Percentiles rank a stretch among this genome's conserved stretches.
phyloP scores from a whole-genome alignment of 2,329 filamentous ascomycete species.

The Diaporthe helianthi region DNA sequence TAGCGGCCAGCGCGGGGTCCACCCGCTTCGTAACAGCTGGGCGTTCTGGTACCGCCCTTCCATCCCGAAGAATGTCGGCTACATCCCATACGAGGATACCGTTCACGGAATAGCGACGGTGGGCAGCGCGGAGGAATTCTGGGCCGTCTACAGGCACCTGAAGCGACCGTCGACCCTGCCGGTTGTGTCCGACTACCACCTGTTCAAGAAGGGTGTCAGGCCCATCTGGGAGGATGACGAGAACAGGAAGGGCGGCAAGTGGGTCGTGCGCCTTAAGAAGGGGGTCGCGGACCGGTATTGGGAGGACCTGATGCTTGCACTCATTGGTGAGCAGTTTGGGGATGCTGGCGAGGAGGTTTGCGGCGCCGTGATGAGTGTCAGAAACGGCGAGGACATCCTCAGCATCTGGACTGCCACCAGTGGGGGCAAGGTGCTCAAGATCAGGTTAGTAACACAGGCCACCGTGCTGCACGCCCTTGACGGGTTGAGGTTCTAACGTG shows the following conservation, averaged over 20 bases:
- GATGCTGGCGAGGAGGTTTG: slow-evolving; percentile 95
- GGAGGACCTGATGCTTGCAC: slow-evolving; percentile 90
- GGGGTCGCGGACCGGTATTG: slow-evolving; percentile 96
- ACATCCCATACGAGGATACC: slow-evolving; percentile 94
- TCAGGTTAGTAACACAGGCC: slow-evolving; percentile 69
- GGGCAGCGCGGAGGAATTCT: slow-evolving; percentile 87
- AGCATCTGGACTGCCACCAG: slow-evolving; percentile 98
- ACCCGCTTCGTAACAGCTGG: slow-evolving; percentile 85
- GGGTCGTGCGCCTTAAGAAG: slow-evolving; percentile 97
- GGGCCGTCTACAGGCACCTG: slow-evolving; percentile 85
- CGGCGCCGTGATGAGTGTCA: slow-evolving; percentile 90
- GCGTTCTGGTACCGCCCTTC: slow-evolving; percentile 97
- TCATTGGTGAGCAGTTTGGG: slow-evolving; percentile 92
- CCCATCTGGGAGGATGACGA: slow-evolving; percentile 99
- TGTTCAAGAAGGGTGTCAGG: slow-evolving; percentile 95
- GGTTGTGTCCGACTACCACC: slow-evolving; percentile 94
- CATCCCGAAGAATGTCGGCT: slow-evolving; percentile 90
- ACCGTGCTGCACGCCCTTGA: not conserved
- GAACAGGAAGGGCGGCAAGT: slow-evolving; percentile 96
- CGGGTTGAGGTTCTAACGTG: not conserved
- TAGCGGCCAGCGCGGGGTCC: slow-evolving; percentile 43
- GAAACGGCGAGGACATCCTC: slow-evolving; percentile 95
- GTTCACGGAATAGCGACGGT: slow-evolving; percentile 85
- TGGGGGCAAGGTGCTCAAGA: slow-evolving; percentile 92
- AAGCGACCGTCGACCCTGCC: slow-evolving; percentile 88